Percentiles rank a stretch among this genome's conserved stretches.
These are phyloP conservation scores for Phlebiopsis gigantea DNA, from an alignment of 768 basidiomycete species.

Conservation along the genomic window DNA sequence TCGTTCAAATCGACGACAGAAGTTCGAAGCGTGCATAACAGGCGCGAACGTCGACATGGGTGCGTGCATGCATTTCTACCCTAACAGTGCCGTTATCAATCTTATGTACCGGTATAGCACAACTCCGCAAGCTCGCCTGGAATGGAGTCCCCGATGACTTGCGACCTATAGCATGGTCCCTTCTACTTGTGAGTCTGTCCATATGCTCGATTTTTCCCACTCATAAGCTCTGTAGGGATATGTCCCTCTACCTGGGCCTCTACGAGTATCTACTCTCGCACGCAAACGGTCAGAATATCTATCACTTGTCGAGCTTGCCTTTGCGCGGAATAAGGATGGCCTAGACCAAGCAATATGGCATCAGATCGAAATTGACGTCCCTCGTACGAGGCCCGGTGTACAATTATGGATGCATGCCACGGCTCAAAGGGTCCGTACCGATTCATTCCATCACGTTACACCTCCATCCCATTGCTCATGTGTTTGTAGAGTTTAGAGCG, in stretches of 20 bases:
- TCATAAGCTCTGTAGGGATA: conserved; percentile 63
- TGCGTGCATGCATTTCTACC: conserved; percentile 30
- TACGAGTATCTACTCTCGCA: conserved; percentile 70
- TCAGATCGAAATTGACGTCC: conserved; percentile 98
- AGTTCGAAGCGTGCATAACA: conserved; percentile 76
- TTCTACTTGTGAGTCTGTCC: conserved; percentile 68
- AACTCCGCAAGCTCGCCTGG: conserved; percentile 91
- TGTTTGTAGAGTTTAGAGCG: conserved; percentile 77
- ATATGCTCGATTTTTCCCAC: neutral
- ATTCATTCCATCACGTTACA: neutral
- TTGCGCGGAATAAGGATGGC: conserved; percentile 77
- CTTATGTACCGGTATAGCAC: conserved; percentile 42
- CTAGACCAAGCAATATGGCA: conserved; percentile 99
- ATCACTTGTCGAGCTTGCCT: conserved; percentile 84
- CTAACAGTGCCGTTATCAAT: too few relatives aligned
- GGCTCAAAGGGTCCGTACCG: conserved; percentile 73
- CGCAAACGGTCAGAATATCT: conserved; percentile 92
- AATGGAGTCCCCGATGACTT: conserved; percentile 86
- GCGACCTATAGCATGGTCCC: conserved; percentile 89
- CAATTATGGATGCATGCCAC: conserved; percentile 85
- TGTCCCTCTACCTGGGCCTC: conserved; percentile 75
- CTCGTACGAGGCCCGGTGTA: conserved; percentile 89
- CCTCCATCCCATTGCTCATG: conserved; percentile 10
- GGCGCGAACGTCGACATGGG: conserved; percentile 80
- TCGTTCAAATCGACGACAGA: conserved; percentile 69